Evolutionary conservation across 1,139 yeast species (phyloP).

Genomic region (Arxiozyma bovina): DNA sequence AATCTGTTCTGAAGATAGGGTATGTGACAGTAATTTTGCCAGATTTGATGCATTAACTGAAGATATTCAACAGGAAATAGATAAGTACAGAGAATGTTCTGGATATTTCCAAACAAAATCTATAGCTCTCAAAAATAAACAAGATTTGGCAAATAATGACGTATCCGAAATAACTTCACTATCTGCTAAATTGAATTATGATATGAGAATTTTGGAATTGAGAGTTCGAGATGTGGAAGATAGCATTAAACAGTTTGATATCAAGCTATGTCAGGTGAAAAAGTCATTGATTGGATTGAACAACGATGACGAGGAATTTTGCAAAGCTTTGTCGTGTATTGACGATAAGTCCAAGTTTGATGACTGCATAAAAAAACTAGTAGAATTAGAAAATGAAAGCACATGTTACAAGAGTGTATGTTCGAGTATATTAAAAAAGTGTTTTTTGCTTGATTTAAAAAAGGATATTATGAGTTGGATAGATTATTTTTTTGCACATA

Average conservation of each 20-base stretch:
- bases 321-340: constrained; percentile 11
- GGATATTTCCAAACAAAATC: constrained; percentile 33
- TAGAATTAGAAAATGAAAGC: constrained; percentile 8
- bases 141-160: constrained; percentile 38
- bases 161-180: constrained; percentile 59
- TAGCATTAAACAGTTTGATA: constrained; percentile 46
- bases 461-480: constrained; percentile 15
- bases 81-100: constrained; percentile 31
- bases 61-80: constrained; percentile 14
- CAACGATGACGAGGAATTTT: constrained; percentile 12
- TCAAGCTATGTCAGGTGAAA: constrained; percentile 35
- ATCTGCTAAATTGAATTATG: constrained; percentile 73
- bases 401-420: constrained; percentile 16
- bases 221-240: constrained; percentile 79
- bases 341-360: constrained; percentile 18
- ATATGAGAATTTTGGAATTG: constrained; percentile 60
- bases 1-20: constrained; percentile 4
- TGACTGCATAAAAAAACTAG: constrained; percentile 11
- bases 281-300: constrained; percentile 13
- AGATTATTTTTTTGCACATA: constrained; percentile 11
- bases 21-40: constrained; percentile 4
- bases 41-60: constrained; percentile 9
- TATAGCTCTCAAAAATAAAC: constrained; percentile 29
- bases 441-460: constrained; percentile 11
- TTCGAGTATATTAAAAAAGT: constrained; percentile 12